Base-by-base conservation (phyloP, 495 filamentous ascomycete species). In the Clavariopsis aquatica region DNA sequence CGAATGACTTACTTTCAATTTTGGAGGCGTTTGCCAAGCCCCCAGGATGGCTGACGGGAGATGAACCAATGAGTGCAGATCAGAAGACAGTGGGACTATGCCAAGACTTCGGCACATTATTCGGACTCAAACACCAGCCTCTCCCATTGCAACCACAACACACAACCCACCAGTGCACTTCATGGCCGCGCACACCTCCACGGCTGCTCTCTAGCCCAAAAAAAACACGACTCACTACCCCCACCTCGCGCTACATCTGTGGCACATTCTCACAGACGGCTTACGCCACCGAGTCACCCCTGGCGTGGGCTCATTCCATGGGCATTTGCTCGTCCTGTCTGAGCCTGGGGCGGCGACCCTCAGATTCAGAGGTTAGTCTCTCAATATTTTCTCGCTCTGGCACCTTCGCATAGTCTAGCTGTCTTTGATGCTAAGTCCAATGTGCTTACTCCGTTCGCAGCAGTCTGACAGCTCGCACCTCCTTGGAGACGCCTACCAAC, bases 261-360 rank as follows among this genome's bases (percentile, higher is more conserved):
- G n/a, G 20, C 24, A 22, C 55, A 46, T 49, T 64, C 52, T 56
- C 31, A 49, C 24, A 3, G 20, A 13, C 52, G 23, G 43, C 20
- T 45, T 51, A 41, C 55, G 12, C 20, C 55, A 13, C 26, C 15
- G 6, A 9, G 6, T 17, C 38, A 28, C 28, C 12, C 29, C 29
- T 28, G 8, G 5, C 45, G 43, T 7, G 43, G 24, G 19, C 62
- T 19, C 67, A 66, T 62, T 57, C 67, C 56, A 77, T 77, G 75
- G 75, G 75, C 45, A 59, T 73, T 61, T 77, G 75, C 67, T 55
- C 69, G 17, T 77, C 75, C 62, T 77, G 75, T 57, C 72, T 77
- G 26, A 63, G 75, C 62, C 71, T 77, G 45, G 64, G 70, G 19
- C 72, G 74, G 60, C 71, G 70, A 57, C 60, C 72, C 58, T 75